A percentile compares a stretch with the other conserved stretches of the same genome.
Conservation (phyloP, 129 eudicot species). For the Silybum marianum region DNA sequence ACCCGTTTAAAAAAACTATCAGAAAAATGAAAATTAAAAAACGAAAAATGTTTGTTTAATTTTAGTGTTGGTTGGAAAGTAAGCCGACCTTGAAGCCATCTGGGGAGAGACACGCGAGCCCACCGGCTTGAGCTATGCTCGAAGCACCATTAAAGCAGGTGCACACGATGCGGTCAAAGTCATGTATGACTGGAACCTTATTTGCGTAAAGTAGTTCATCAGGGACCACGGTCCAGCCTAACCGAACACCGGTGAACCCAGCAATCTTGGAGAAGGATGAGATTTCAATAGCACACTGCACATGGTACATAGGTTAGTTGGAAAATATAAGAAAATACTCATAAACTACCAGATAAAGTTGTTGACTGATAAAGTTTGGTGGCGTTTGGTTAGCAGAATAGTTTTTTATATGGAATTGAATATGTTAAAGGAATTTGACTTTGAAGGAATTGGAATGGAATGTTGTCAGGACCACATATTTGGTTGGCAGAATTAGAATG, state of each 20-base stretch:
- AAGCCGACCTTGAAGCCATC: slow-evolving; percentile 65
- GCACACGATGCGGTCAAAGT: slow-evolving; percentile 75
- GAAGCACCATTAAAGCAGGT: slow-evolving; percentile 96
- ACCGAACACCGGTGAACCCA: slow-evolving; percentile 90
- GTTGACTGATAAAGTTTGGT: background rate
- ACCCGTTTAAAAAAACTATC: background rate
- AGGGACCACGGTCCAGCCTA: slow-evolving; percentile 97
- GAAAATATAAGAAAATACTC: background rate
- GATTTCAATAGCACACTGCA: slow-evolving; percentile 87
- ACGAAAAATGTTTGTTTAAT: background rate
- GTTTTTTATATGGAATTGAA: too few species aligned
- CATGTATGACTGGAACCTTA: slow-evolving; percentile 74
- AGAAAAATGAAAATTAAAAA: too few species aligned
- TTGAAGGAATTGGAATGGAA: too few species aligned
- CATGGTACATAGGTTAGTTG: slow-evolving; percentile 4
- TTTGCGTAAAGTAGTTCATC: slow-evolving; percentile 64
- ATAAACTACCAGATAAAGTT: background rate
- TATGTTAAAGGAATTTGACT: too few species aligned
- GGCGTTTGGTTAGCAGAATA: too few species aligned
- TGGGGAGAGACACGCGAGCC: slow-evolving; percentile 75
- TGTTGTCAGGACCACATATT: too few species aligned
- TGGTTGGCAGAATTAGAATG: too few species aligned
- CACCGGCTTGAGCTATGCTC: slow-evolving; percentile 90
- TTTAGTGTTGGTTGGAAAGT: background rate
- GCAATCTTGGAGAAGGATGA: slow-evolving; percentile 93